Evolutionary conservation across 1,139 yeast species (phyloP).

Genomic region (Protomyces gravidus): DNA sequence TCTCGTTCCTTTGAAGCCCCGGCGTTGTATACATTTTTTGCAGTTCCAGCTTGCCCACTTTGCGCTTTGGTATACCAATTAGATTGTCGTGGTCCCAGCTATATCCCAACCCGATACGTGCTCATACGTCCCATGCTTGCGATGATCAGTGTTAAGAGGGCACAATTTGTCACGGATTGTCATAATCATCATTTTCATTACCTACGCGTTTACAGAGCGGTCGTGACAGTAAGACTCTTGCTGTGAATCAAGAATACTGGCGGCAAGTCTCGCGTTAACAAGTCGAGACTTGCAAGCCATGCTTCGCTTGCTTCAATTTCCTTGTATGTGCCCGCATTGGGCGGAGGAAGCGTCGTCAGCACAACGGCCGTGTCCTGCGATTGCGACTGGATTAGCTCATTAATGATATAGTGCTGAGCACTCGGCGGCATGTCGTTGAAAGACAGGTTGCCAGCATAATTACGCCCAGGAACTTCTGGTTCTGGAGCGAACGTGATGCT

Average conservation of each 20-base stretch:
- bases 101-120: no score
- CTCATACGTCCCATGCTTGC: no score
- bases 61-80: no score
- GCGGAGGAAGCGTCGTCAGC: conserved; percentile 86
- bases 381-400: conserved; percentile 70
- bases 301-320: conserved; percentile 64
- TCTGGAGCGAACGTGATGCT: neutral
- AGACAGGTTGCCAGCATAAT: conserved; percentile 38
- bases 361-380: conserved; percentile 63
- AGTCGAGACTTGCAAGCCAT: conserved; percentile 67
- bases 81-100: no score
- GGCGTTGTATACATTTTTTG: no score
- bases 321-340: conserved; percentile 72
- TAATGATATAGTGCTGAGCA: conserved; percentile 82
- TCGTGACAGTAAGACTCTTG: conserved; percentile 91
- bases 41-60: no score
- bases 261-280: conserved; percentile 78
- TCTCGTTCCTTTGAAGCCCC: no score
- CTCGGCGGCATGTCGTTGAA: conserved; percentile 85
- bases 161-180: no score
- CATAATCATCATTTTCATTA: no score
- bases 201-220: conserved; percentile 65
- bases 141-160: no score
- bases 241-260: conserved; percentile 79
- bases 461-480: neutral